phyloP scores from a whole-genome alignment of 2,329 filamentous ascomycete genomes.

The Hypoxylon sp. region DNA sequence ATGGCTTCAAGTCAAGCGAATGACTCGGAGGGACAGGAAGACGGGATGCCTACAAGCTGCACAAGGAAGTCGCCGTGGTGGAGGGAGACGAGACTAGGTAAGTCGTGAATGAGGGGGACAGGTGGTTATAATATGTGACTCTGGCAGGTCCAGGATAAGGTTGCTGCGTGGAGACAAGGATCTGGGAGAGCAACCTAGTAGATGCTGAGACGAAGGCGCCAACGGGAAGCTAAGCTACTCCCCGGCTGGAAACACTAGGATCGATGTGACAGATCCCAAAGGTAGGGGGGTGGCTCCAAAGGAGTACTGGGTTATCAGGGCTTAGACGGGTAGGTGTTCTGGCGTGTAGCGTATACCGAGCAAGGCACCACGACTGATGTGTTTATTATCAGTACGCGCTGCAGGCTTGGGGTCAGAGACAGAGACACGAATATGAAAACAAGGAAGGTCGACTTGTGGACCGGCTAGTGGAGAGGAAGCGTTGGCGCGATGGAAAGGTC shows the following conservation, averaged over 20 bases:
- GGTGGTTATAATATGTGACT: conserved; percentile 54
- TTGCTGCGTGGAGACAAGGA: conserved; percentile 49
- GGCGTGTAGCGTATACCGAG: conserved; percentile 36
- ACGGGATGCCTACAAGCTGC: conserved; percentile 54
- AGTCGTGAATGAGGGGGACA: conserved; percentile 47
- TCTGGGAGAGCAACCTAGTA: conserved; percentile 40
- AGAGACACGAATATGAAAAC: conserved; percentile 35
- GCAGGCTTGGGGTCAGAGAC: conserved; percentile 26
- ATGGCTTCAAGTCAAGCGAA: conserved; percentile 59
- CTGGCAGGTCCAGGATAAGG: conserved; percentile 39
- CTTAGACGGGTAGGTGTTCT: conserved; percentile 27
- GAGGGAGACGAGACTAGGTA: conserved; percentile 55
- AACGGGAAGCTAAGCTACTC: conserved; percentile 49
- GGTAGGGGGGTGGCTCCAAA: conserved; percentile 47
- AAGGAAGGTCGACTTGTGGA: conserved; percentile 31
- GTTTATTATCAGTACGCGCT: conserved; percentile 42
- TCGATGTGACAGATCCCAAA: conserved; percentile 51
- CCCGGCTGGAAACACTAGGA: conserved; percentile 49
- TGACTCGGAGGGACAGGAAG: conserved; percentile 56
- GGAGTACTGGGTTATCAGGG: conserved; percentile 25
- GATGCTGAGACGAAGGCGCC: conserved; percentile 52
- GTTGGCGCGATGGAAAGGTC: conserved; percentile 46
- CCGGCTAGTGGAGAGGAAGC: conserved; percentile 45
- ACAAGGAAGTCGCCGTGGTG: conserved; percentile 56
- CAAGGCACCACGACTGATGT: conserved; percentile 20